phyloP scores from a whole-genome alignment of 768 basidiomycete species.

The Lepiota brunneoincarnata region DNA sequence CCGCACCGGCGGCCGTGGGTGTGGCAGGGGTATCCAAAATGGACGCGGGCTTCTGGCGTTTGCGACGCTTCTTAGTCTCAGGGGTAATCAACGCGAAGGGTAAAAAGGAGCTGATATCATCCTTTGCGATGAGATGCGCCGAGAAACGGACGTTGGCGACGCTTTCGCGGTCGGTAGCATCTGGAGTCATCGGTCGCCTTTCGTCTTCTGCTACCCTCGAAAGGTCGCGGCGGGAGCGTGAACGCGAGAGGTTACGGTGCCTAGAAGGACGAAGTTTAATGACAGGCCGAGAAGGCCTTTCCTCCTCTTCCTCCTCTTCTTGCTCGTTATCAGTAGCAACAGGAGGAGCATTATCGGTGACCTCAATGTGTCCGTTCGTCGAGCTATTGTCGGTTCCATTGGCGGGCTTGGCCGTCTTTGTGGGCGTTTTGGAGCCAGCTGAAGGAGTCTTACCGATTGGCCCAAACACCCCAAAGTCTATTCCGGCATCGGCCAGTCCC shows the following conservation, averaged over 20 bases:
- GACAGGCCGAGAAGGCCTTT: constrained; percentile 65
- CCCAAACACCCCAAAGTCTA: constrained; percentile 78
- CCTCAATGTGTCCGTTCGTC: constrained; percentile 18
- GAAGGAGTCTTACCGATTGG: constrained; percentile 26
- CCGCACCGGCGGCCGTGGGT: constrained; percentile 26
- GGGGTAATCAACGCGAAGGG: constrained; percentile 84
- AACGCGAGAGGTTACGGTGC: constrained; percentile 53
- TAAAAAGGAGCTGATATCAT: constrained; percentile 54
- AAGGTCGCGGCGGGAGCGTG: constrained; percentile 71
- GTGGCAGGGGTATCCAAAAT: constrained; percentile 27
- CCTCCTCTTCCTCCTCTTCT: constrained; percentile 45
- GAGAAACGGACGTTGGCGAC: constrained; percentile 78
- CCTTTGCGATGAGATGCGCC: constrained; percentile 61
- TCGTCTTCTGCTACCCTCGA: constrained; percentile 56
- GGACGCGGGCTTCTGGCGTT: constrained; percentile 28
- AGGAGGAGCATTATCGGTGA: constrained; percentile 22
- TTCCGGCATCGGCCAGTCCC: constrained; percentile 61
- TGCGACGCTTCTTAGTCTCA: constrained; percentile 46
- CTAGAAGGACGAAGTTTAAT: constrained; percentile 68
- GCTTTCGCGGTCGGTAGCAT: constrained; percentile 61
- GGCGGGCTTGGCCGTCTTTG: constrained; percentile 34
- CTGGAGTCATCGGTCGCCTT: constrained; percentile 55
- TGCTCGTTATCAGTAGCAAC: constrained; percentile 28
- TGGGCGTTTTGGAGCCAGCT: constrained; percentile 23
- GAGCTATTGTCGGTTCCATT: constrained; percentile 24